Base-by-base conservation (phyloP, 169 alveolate species). In the Plasmodium ovale region DNA sequence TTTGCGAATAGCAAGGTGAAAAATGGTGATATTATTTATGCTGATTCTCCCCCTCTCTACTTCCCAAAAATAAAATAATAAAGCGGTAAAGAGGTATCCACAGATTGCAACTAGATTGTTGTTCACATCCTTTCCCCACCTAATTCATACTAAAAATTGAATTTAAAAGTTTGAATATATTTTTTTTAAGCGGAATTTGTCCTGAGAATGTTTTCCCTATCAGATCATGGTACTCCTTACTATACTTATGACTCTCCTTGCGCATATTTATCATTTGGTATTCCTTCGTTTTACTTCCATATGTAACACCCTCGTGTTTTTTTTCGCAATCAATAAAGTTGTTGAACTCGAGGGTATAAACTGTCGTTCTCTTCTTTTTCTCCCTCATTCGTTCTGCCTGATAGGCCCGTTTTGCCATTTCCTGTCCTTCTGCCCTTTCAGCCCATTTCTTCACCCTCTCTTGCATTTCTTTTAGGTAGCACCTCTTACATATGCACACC, bases 361-460 rank as follows among this genome's bases (percentile, higher is more conserved):
- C 88, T 60, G 88, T 51, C 23, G 88, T 74, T 65, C 73, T 42
- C 60, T 51, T 74, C 37, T 74, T 74, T 65, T 33, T 74, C 27
- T 74, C 73, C 44, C 27, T 39, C 35, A 37, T 42, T 68, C 44
- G 39, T 27, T 68, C 77, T n/a, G n/a, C n/a, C n/a, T n/a, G n/a
- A n/a, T n/a, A n/a, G n/a, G n/a, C n/a, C n/a, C n/a, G n/a, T n/a
- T n/a, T n/a, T n/a, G n/a, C n/a, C n/a, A n/a, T n/a, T n/a, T n/a
- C n/a, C n/a, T n/a, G n/a, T n/a, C n/a, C 88, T 60, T 73, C 35
- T 25, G 88, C 60, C 51, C 73, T 42, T 74, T 51, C 60, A 25
- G 58, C 60, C 51, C 25, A 60, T 33, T 74, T 67, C 44, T 47
- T 39, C 35, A 37, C 23, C 44, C 44, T 19, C 35, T 68, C 77